Conservation (phyloP, 2,329 filamentous ascomycete genomes). For the Parascedosporium putredinis region DNA sequence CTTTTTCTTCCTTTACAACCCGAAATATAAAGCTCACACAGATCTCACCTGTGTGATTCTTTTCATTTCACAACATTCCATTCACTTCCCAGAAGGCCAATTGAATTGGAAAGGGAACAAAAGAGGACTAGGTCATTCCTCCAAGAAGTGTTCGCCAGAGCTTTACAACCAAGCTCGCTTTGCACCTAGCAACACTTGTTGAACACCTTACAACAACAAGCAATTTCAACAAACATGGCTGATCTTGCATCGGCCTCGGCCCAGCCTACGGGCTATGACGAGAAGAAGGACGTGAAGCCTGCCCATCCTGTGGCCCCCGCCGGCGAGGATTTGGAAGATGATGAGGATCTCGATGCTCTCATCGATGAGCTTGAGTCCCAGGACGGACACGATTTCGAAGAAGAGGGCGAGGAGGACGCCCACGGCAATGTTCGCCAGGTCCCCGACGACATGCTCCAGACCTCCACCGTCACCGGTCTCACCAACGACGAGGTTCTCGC, state of each 20-base stretch:
- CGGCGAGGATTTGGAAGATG: conserved; percentile 59
- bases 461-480: conserved; percentile 58
- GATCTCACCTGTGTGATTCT: conserved; percentile 8
- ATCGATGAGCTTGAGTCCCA: conserved; percentile 81
- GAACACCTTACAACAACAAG: conserved; percentile 6
- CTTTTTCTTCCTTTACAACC: conserved; percentile 12
- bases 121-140: neutral
- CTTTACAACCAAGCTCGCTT: neutral
- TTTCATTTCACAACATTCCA: conserved; percentile 15
- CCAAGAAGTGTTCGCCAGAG: neutral
- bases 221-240: conserved; percentile 34
- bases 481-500: conserved; percentile 57
- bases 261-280: conserved; percentile 51
- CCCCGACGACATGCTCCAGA: conserved; percentile 68
- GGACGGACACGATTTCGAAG: conserved; percentile 57
- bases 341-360: conserved; percentile 76
- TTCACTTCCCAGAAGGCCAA: conserved; percentile 12
- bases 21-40: conserved; percentile 15
- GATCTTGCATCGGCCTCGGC: conserved; percentile 37
- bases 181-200: neutral
- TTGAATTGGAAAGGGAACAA: conserved; percentile 6
- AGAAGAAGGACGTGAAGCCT: conserved; percentile 39
- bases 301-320: conserved; percentile 27
- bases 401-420: conserved; percentile 33
- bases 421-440: conserved; percentile 49